Percentiles rank a stretch among this genome's conserved stretches.
Conservation (phyloP, 2,329 filamentous ascomycete genomes). For the Zymoseptoria tritici region DNA sequence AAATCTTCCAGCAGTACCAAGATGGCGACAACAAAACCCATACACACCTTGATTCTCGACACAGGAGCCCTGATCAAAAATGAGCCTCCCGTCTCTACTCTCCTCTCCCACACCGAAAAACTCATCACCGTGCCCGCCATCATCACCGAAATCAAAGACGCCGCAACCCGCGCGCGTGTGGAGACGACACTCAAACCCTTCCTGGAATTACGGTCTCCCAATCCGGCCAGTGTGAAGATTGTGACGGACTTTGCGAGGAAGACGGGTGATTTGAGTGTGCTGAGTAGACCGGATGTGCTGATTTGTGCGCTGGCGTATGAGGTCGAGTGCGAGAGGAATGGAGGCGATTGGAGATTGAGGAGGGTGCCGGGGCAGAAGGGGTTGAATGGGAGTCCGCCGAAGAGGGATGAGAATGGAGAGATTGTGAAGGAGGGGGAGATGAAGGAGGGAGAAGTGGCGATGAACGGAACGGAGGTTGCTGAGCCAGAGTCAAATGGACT, state of each 20-base stretch:
- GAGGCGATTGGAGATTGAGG: conserved; percentile 79
- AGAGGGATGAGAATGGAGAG: conserved; percentile 27
- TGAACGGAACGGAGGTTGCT: not conserved
- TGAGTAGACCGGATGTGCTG: conserved; percentile 84
- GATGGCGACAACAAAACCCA: conserved; percentile 50
- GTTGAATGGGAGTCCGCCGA: conserved; percentile 61
- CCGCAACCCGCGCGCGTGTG: conserved; percentile 68
- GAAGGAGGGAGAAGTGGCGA: not conserved
- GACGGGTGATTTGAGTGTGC: conserved; percentile 80
- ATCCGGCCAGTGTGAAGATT: conserved; percentile 67
- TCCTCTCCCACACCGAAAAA: conserved; percentile 67
- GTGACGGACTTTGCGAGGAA: conserved; percentile 78
- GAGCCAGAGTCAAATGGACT: not conserved
- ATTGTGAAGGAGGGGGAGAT: not conserved
- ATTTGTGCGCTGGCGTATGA: conserved; percentile 88
- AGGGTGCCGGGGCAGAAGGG: conserved; percentile 71
- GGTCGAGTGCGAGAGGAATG: conserved; percentile 82
- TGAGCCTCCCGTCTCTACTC: conserved; percentile 73
- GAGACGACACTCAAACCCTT: conserved; percentile 83
- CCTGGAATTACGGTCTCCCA: conserved; percentile 66
- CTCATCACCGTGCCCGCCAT: conserved; percentile 82
- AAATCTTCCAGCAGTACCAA: not conserved
- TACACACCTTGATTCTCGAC: conserved; percentile 81
- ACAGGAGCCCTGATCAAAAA: conserved; percentile 92
- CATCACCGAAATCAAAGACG: conserved; percentile 79